Percentiles rank a stretch among this genome's conserved stretches.
phyloP scores from a whole-genome alignment of 1,139 yeast species.

The Geotrichum restrictum region DNA sequence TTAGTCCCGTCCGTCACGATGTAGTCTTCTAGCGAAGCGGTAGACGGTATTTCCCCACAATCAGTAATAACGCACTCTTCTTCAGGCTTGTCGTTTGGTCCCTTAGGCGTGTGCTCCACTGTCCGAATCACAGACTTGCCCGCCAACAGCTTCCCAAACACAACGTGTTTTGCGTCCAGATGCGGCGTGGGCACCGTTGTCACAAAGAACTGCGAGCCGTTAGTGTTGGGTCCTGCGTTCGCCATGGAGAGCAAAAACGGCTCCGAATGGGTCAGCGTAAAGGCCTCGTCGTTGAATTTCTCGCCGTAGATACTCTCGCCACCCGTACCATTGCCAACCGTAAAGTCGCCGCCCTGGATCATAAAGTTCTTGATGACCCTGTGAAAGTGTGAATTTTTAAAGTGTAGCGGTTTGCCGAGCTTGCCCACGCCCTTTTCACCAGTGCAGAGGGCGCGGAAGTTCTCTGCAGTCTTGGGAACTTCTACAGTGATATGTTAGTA shows the following conservation, averaged over 20 bases:
- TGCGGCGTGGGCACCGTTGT: constrained; percentile 76
- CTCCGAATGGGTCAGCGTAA: constrained; percentile 65
- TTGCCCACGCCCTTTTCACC: constrained; percentile 76
- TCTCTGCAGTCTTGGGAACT: constrained; percentile 91
- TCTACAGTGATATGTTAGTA: too few relatives aligned
- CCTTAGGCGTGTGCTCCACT: constrained; percentile 68
- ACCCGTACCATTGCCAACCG: constrained; percentile 84
- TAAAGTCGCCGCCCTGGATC: constrained; percentile 97
- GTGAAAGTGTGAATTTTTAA: constrained; percentile 81
- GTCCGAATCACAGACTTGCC: constrained; percentile 79
- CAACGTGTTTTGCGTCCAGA: constrained; percentile 91
- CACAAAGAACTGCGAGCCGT: constrained; percentile 92
- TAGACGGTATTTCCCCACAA: constrained; percentile 62
- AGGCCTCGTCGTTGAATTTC: constrained; percentile 84
- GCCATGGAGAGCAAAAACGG: constrained; percentile 95
- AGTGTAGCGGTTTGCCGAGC: constrained; percentile 62
- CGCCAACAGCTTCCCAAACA: constrained; percentile 79
- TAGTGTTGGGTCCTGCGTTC: constrained; percentile 90
- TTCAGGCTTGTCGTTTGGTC: constrained; percentile 58
- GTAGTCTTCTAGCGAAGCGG: constrained; percentile 7
- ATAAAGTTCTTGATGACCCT: constrained; percentile 82
- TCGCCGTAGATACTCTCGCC: constrained; percentile 95
- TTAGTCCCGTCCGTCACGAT: constrained; percentile 70
- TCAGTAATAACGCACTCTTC: constrained; percentile 61
- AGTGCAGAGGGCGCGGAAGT: constrained; percentile 84